A percentile compares a stretch with the other conserved stretches of the same genome.
These are phyloP conservation scores for Stagonosporopsis tanaceti DNA, from an alignment of 2,329 filamentous ascomycete species.

Conservation along the genomic window DNA sequence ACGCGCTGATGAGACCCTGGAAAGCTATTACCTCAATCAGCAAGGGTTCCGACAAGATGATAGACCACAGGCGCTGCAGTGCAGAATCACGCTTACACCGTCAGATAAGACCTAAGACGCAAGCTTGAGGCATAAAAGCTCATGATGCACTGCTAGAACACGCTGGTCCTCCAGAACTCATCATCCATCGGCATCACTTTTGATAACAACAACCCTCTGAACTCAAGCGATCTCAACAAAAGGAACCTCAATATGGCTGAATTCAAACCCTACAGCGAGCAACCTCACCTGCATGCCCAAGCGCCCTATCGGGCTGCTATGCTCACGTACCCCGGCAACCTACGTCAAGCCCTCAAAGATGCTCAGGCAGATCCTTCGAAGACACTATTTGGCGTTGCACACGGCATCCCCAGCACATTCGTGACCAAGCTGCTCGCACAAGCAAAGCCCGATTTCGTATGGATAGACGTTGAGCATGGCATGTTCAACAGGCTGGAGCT, in stretches of 20 bases:
- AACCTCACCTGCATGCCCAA: conserved; percentile 31
- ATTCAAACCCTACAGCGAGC: conserved; percentile 33
- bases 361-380: conserved; percentile 34
- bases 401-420: conserved; percentile 37
- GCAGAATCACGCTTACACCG: background rate
- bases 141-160: background rate
- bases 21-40: background rate
- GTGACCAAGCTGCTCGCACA: conserved; percentile 38
- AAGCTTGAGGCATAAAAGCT: conserved; percentile 1
- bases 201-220: too few species aligned
- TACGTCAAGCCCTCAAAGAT: conserved; percentile 32
- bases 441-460: conserved; percentile 40
- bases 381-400: conserved; percentile 36
- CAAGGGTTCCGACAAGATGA: background rate
- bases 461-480: conserved; percentile 39
- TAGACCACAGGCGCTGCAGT: background rate
- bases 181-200: background rate
- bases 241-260: conserved; percentile 22
- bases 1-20: background rate
- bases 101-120: background rate
- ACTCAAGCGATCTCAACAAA: background rate
- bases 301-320: conserved; percentile 33
- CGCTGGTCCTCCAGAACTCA: background rate
- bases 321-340: conserved; percentile 36
- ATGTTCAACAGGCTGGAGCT: conserved; percentile 38